phyloP scores from a whole-genome alignment of 768 basidiomycete species.

The Pisolithus tinctorius region DNA sequence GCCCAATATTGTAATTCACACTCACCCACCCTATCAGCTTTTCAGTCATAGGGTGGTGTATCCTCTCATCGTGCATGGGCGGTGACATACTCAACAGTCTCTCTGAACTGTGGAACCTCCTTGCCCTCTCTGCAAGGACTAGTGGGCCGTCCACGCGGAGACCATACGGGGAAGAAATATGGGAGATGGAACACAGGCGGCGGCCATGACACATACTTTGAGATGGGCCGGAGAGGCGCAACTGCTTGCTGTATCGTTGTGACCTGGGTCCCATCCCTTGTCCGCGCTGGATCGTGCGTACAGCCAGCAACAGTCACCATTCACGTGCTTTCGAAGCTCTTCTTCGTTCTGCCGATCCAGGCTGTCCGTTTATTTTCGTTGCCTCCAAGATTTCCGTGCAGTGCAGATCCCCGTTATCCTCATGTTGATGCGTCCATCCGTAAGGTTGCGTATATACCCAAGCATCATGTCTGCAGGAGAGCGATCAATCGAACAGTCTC shows the following conservation, averaged over 20 bases:
- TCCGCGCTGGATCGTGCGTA: too few relatives aligned
- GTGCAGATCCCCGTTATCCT: too few relatives aligned
- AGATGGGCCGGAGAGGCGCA: not conserved
- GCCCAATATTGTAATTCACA: not conserved
- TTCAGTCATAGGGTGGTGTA: slow-evolving; percentile 54
- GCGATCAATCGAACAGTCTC: too few relatives aligned
- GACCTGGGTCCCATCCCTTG: too few relatives aligned
- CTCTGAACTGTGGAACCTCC: slow-evolving; percentile 42
- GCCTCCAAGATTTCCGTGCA: too few relatives aligned
- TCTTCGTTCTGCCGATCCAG: too few relatives aligned
- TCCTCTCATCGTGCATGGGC: slow-evolving; percentile 64
- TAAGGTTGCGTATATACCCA: too few relatives aligned
- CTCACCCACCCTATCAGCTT: slow-evolving; percentile 26
- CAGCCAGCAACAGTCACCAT: too few relatives aligned
- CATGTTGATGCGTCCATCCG: too few relatives aligned
- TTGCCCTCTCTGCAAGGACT: slow-evolving; percentile 24
- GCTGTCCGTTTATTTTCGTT: too few relatives aligned
- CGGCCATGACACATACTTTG: slow-evolving; percentile 12
- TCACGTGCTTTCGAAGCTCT: too few relatives aligned
- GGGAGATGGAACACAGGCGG: slow-evolving; percentile 53
- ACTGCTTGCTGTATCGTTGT: not conserved
- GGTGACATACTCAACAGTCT: slow-evolving; percentile 38
- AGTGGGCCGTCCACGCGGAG: slow-evolving; percentile 28
- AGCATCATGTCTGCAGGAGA: too few relatives aligned
- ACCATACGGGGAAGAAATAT: slow-evolving; percentile 41